Base-by-base conservation (phyloP, 148 eudicot species). In the Nepenthes mirabilis region DNA sequence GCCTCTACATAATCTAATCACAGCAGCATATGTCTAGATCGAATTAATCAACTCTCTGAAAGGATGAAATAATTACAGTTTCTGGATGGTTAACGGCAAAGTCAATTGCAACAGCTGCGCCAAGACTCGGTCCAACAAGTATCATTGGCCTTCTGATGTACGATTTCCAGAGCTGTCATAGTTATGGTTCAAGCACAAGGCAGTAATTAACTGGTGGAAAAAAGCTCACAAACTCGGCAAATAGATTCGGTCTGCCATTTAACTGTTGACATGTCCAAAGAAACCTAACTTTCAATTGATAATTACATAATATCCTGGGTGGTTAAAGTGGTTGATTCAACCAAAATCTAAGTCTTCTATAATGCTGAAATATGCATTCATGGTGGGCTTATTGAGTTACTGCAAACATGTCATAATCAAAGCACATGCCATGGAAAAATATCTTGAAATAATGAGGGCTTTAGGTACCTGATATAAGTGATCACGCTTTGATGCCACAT, bases 91-190 rank as follows among this genome's bases (percentile, higher is more conserved):
- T 68, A 58, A 77, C 73, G 57, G 80, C 79, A 75, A 93, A 88
- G 78, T 93, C 99, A 62, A 88, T 68, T 12, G 99, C 96, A 55
- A 88, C 75, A 11, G 99, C 95, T 9, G 95, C 96, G 57, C 96
- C 99, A 64, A 93, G 85, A 70, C 99, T 93, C 55, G 99, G 96
- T 70, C 99, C 99, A 57, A 88, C 87, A 52, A 93, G 79, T 64
- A 76, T 57, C 95, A 93, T 80, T 6, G 99, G 96, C 75, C 83
- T 82, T 63, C 75, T 73, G 76, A 93, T 82, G 62, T 93, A 72
- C 5, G 85, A 78, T 67, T 72, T 82, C 99, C 96, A 93, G 36
- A 93, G 80, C 99, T 93, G 76, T 59, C 36, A 51, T 32, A 61
- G 52, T 63, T 32, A 61, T 54, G 45, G 35, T 35, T n/a, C 57